Conservation (phyloP, 441 rosid species). For the Gossypium davidsonii region DNA sequence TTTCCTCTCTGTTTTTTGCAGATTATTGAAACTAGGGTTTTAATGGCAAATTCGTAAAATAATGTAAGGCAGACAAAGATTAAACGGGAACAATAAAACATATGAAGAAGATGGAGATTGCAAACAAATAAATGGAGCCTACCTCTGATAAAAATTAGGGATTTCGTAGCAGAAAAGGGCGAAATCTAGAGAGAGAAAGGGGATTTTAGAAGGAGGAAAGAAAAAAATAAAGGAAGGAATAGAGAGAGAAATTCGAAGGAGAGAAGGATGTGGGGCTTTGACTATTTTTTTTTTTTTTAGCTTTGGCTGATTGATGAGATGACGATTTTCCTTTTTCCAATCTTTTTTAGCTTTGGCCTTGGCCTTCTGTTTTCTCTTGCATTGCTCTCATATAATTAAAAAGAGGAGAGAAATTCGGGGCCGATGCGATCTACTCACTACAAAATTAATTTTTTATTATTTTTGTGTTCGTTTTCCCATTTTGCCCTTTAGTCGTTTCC, state of each 20-base stretch:
- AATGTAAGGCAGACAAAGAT: constrained; percentile 1
- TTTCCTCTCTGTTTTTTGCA: constrained; percentile 8
- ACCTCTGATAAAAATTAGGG: constrained; percentile 26
- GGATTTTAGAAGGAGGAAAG: constrained; percentile 9
- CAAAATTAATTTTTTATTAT: not conserved
- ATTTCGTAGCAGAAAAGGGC: constrained; percentile 18
- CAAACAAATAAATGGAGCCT: not conserved
- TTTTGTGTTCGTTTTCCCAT: constrained; percentile 4
- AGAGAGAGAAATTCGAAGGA: constrained; percentile 10
- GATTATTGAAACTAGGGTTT: constrained; percentile 46
- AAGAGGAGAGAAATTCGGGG: not conserved
- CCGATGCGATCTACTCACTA: constrained; percentile 12
- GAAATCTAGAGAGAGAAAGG: constrained; percentile 1
- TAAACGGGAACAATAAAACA: constrained; percentile 6
- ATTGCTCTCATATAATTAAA: constrained; percentile 14
- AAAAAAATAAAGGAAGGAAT: not conserved
- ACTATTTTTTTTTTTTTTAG: constrained; percentile 15
- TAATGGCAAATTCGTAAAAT: constrained; percentile 34
- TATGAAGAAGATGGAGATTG: constrained; percentile 9
- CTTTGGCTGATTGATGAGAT: constrained; percentile 20
- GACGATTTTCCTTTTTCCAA: constrained; percentile 22
- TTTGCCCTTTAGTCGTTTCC: constrained; percentile 17
- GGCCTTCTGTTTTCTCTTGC: constrained; percentile 25
- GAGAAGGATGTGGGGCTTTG: constrained; percentile 30
- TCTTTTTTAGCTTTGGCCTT: constrained; percentile 3